Evolutionary conservation across 2,329 filamentous ascomycete genomes (phyloP).

Genomic region (Aspergillus quadricinctus): DNA sequence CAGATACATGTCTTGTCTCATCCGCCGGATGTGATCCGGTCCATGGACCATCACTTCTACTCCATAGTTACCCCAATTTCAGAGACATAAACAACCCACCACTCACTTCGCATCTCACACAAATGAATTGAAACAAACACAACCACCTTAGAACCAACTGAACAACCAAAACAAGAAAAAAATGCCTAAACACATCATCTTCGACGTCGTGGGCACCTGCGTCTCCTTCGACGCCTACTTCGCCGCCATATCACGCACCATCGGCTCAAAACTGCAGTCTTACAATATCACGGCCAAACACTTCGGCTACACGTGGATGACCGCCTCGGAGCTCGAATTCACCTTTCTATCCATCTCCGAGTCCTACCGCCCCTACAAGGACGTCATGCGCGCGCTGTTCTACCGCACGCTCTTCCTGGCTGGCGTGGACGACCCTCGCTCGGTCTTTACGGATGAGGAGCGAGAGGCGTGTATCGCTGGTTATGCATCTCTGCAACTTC

Average conservation of each 20-base stretch:
- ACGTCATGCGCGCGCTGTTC: constrained; percentile 40
- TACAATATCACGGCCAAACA: constrained; percentile 33
- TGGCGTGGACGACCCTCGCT: constrained; percentile 37
- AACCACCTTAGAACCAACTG: background rate
- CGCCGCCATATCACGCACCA: constrained; percentile 30
- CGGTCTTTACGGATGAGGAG: constrained; percentile 38
- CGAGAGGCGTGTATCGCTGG: constrained; percentile 34
- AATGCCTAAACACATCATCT: constrained; percentile 43
- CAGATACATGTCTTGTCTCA: no score
- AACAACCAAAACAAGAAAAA: background rate
- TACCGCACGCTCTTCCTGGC: constrained; percentile 41
- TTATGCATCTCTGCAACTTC: constrained; percentile 31
- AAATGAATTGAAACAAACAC: background rate
- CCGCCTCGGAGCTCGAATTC: constrained; percentile 43
- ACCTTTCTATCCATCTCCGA: constrained; percentile 43
- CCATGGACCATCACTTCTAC: no score
- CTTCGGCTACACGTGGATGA: constrained; percentile 45
- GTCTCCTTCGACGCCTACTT: constrained; percentile 44
- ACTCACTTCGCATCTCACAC: background rate
- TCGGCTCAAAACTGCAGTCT: constrained; percentile 33
- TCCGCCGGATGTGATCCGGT: no score
- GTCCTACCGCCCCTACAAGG: constrained; percentile 38
- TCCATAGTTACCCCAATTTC: no score
- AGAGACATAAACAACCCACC: background rate
- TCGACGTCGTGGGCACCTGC: constrained; percentile 50